Evolutionary conservation across 1,284 basidiomycete genomes (phyloP).

Genomic region (Cystobasidium sp.): DNA sequence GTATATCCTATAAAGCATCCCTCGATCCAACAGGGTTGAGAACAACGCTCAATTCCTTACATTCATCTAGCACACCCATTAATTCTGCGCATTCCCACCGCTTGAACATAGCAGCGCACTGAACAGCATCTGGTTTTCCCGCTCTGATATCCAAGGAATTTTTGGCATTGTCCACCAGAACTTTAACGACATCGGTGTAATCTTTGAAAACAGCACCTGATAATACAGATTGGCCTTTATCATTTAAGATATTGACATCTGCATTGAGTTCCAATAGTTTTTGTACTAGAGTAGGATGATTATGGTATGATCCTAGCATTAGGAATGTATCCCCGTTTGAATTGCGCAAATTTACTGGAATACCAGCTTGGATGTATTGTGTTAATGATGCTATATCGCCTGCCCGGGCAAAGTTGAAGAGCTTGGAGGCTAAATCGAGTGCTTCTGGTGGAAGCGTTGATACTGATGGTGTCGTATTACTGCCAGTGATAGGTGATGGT

Average conservation of each 20-base stretch:
- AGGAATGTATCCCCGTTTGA: slow-evolving; percentile 71
- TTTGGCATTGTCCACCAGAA: slow-evolving; percentile 60
- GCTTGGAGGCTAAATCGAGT: slow-evolving; percentile 70
- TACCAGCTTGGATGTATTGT: slow-evolving; percentile 69
- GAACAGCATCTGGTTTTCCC: slow-evolving; percentile 74
- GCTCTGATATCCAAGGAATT: slow-evolving; percentile 70
- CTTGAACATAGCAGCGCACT: slow-evolving; percentile 62
- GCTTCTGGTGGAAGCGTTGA: slow-evolving; percentile 58
- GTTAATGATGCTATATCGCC: slow-evolving; percentile 65
- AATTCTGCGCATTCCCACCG: slow-evolving; percentile 29
- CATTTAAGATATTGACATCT: slow-evolving; percentile 74
- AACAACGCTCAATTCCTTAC: neutral
- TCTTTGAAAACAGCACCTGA: slow-evolving; percentile 82
- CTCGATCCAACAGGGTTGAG: slow-evolving; percentile 36
- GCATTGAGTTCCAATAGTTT: slow-evolving; percentile 66
- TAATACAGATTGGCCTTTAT: slow-evolving; percentile 74
- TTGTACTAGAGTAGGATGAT: slow-evolving; percentile 66
- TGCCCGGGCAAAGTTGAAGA: slow-evolving; percentile 74
- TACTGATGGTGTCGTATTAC: neutral
- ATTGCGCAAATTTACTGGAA: slow-evolving; percentile 79
- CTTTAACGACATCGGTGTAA: slow-evolving; percentile 66
- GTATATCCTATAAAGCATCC: neutral
- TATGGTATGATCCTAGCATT: slow-evolving; percentile 81
- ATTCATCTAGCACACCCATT: slow-evolving; percentile 32
- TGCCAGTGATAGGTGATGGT: neutral